Conservation (phyloP, 1,284 basidiomycete genomes). For the Trichosporon faecale region DNA sequence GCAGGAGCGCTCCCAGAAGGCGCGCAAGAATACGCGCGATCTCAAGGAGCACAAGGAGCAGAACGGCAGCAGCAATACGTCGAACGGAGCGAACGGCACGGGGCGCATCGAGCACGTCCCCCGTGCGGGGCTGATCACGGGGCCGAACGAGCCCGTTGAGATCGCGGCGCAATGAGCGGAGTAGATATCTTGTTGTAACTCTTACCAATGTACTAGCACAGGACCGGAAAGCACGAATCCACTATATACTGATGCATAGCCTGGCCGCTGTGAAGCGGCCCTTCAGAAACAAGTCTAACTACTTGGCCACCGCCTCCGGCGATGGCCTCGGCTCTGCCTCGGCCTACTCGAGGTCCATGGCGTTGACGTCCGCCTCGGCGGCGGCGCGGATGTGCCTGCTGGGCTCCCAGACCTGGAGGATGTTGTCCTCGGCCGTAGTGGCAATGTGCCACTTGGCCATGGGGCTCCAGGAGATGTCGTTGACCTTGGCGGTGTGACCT, state of each 20-base stretch:
- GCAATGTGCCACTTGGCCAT: slow-evolving; percentile 52
- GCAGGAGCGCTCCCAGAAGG: slow-evolving; percentile 16
- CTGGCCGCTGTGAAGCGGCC: not conserved
- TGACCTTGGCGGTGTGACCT: slow-evolving; percentile 57
- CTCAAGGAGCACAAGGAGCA: slow-evolving; percentile 3
- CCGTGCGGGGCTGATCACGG: not conserved
- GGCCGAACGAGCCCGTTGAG: slow-evolving; percentile 10
- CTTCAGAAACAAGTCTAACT: not conserved
- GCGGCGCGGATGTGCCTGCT: slow-evolving; percentile 53
- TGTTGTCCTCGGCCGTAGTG: slow-evolving; percentile 57
- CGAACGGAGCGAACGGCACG: not conserved
- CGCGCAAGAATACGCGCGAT: slow-evolving; percentile 10
- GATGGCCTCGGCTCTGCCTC: too few relatives aligned
- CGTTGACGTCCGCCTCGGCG: slow-evolving; percentile 45
- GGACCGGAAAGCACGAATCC: not conserved
- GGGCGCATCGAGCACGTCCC: slow-evolving; percentile 1
- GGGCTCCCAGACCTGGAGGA: slow-evolving; percentile 53
- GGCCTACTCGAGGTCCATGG: slow-evolving; percentile 49
- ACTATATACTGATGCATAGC: slow-evolving; percentile 3
- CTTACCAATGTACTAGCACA: slow-evolving; percentile 3
- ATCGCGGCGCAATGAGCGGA: slow-evolving; percentile 16
- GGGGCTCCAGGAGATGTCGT: slow-evolving; percentile 53
- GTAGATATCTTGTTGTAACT: slow-evolving; percentile 2
- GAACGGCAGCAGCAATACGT: not conserved
- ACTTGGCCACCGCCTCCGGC: not conserved